These are phyloP conservation scores for Gigaspora rosea DNA, from an alignment of 192 early-diverging fungal genomes.

Conservation along the genomic window DNA sequence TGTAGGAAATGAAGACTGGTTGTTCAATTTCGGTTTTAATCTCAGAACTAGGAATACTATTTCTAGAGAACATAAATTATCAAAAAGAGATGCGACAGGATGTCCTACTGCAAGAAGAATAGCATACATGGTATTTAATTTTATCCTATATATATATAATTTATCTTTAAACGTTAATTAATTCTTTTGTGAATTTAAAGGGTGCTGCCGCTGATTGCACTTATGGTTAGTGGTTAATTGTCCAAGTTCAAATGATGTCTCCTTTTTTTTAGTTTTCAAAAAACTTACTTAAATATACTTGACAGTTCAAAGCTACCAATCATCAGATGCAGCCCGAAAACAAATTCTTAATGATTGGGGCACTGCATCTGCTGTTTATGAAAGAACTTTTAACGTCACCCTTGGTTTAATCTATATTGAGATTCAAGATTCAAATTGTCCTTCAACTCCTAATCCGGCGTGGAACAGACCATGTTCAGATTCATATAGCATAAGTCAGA, in stretches of 20 bases:
- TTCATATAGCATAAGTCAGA: conserved; percentile 66
- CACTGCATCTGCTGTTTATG: conserved; percentile 79
- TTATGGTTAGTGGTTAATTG: conserved; percentile 41
- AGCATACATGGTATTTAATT: conserved; percentile 40
- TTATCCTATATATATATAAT: background rate
- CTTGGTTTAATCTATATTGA: conserved; percentile 81
- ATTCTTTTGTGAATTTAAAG: conserved; percentile 38
- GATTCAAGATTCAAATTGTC: conserved; percentile 65
- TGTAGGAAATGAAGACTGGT: background rate
- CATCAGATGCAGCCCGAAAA: conserved; percentile 54
- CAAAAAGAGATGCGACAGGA: conserved; percentile 28
- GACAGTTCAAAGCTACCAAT: conserved; percentile 49
- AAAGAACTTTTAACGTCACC: conserved; percentile 82
- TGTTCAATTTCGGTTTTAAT: background rate
- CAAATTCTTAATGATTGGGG: conserved; percentile 86
- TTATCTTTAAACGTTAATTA: background rate
- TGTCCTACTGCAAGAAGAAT: conserved; percentile 42
- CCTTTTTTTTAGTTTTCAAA: background rate
- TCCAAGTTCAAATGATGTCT: background rate
- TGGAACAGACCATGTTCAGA: conserved; percentile 84
- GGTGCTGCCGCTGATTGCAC: conserved; percentile 79
- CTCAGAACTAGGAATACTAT: background rate
- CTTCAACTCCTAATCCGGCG: conserved; percentile 38
- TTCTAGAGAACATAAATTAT: background rate
- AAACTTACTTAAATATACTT: background rate